A percentile compares a stretch with the other conserved stretches of the same genome.
phyloP scores from a whole-genome alignment of 768 basidiomycete species.

The Exidia glandulosa region DNA sequence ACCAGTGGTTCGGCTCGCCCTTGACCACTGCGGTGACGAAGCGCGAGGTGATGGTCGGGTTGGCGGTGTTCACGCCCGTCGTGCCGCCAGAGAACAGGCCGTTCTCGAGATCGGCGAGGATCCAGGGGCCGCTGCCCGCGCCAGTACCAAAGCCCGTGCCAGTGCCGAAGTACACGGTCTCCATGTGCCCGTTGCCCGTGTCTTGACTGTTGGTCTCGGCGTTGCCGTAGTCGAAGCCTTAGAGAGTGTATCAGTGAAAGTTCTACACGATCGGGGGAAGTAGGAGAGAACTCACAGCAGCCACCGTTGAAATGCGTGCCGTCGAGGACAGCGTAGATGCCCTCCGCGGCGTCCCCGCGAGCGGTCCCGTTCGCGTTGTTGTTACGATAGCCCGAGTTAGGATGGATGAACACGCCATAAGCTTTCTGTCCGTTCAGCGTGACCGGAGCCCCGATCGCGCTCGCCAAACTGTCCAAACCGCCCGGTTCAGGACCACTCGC shows the following conservation, averaged over 20 bases:
- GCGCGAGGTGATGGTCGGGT: neutral
- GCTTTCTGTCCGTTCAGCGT: neutral
- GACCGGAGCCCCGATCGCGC: neutral
- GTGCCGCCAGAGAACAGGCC: neutral
- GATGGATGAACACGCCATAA: neutral
- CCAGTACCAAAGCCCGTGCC: neutral
- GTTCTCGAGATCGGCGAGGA: conserved; percentile 1
- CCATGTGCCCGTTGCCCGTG: neutral
- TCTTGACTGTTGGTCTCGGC: neutral
- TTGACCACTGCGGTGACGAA: neutral
- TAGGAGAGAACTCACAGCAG: too few species aligned
- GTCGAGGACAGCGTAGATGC: neutral
- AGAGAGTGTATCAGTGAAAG: too few species aligned
- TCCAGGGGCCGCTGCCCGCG: neutral
- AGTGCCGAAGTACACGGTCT: neutral
- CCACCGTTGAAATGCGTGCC: neutral
- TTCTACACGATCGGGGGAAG: too few species aligned
- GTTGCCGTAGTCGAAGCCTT: neutral
- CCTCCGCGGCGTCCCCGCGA: neutral
- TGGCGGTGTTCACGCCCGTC: neutral
- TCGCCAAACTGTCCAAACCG: neutral
- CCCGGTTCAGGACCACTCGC: neutral
- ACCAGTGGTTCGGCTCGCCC: neutral
- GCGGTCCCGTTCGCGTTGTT: neutral
- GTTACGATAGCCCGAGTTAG: neutral